phyloP scores from a whole-genome alignment of 1,284 basidiomycete species.

The Vanrija pseudolonga region DNA sequence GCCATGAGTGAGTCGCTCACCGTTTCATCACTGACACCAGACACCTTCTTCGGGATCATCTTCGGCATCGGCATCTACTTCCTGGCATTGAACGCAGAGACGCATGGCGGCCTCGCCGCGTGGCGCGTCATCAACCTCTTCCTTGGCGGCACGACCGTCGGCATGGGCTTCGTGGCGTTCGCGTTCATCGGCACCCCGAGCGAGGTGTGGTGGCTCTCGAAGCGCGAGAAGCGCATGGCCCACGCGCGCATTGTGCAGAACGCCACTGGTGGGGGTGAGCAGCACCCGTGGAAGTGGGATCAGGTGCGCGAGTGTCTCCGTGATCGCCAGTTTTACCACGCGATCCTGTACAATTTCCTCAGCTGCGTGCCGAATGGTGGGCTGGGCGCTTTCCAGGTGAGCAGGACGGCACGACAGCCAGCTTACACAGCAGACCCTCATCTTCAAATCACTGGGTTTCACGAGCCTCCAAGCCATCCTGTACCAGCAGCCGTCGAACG shows the following conservation, averaged over 20 bases:
- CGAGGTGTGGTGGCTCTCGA: slow-evolving; percentile 24
- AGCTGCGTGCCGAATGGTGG: slow-evolving; percentile 27
- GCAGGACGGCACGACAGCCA: too few species aligned
- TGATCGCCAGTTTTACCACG: slow-evolving; percentile 28
- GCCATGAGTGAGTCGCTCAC: slow-evolving; percentile 23
- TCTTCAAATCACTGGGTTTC: slow-evolving; percentile 24
- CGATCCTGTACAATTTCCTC: slow-evolving; percentile 21
- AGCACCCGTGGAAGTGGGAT: slow-evolving; percentile 22
- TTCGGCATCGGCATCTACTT: slow-evolving; percentile 23
- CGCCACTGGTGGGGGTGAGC: slow-evolving; percentile 21
- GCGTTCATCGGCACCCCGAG: slow-evolving; percentile 24
- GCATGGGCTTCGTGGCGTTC: slow-evolving; percentile 15
- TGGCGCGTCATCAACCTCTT: slow-evolving; percentile 38
- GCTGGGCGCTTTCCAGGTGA: slow-evolving; percentile 12
- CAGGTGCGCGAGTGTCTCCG: slow-evolving; percentile 26
- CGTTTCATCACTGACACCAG: background rate
- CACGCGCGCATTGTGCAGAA: slow-evolving; percentile 14
- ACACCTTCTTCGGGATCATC: slow-evolving; percentile 12
- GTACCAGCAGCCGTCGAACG: slow-evolving; percentile 19
- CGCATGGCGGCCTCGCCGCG: slow-evolving; percentile 16
- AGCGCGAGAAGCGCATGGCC: slow-evolving; percentile 17
- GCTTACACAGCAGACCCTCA: slow-evolving; percentile 3
- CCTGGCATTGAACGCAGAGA: slow-evolving; percentile 22
- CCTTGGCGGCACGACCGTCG: slow-evolving; percentile 27
- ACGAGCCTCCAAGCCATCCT: slow-evolving; percentile 19